Base-by-base conservation (phyloP, 2,329 filamentous ascomycete genomes). In the Fusarium nematophilum region DNA sequence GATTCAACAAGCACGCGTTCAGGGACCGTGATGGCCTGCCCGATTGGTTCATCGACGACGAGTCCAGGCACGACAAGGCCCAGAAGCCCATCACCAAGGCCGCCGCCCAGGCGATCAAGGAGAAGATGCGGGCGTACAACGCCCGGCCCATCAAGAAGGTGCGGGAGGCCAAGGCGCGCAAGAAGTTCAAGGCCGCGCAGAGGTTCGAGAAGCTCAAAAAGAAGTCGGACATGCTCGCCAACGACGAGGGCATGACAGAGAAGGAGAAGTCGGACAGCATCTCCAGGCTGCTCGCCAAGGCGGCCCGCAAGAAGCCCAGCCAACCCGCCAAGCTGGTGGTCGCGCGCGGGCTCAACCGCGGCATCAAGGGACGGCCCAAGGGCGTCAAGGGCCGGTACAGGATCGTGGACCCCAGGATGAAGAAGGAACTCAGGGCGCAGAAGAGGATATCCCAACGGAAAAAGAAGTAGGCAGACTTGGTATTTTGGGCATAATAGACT, bases 141-240 rank as follows among this genome's bases (percentile, higher is more conserved):
- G 95, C 94, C 7, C 88, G 95, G 26, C 95, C 95, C 1, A 98
- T 98, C 86, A 99, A 99, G 85, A 99, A 99, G 82, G 95, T 99
- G 26, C 90, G 91, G 67, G 95, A 99, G 78, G 95, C 95, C 18
- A 93, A 96, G 78, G 94, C 93, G 29, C 86, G 95, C 56, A 99
- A 99, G 88, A 98, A 97, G 81, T 90, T 97, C 77, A 96, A 96
- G 84, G 89, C 93, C 8, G 94, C 92, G 1, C 91, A 96, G 77
- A 85, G 86, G 53, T 79, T 99, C 25, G 95, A 99, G 84, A 97
- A 97, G 80, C 81, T 99, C 62, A 92, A 93, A 80, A 97, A 96
- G 87, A 99, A 99, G 85, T 92, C 88, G n/a, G 93, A 96, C 31
- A 79, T 96, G 68, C 79, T 99, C 44, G 90, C 89, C 15, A 91